Percentiles rank a stretch among this genome's conserved stretches.
phyloP scores from a whole-genome alignment of 139 green algal species.

The Trebouxia sp. region DNA sequence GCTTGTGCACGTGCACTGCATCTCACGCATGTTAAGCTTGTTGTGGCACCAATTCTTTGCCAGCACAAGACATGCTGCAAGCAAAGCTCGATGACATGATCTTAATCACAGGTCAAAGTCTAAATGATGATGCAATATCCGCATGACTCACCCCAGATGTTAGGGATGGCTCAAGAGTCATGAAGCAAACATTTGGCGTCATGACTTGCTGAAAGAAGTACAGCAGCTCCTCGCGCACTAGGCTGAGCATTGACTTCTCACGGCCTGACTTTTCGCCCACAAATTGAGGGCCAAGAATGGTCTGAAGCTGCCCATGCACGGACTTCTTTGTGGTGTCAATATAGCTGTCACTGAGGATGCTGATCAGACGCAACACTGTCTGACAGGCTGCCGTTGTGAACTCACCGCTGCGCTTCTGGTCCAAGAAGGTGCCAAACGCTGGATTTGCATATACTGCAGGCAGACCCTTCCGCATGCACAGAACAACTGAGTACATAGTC shows the following conservation, averaged over 20 bases:
- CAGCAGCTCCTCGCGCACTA: background rate
- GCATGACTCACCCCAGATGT: background rate
- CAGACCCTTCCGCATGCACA: background rate
- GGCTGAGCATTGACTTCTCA: constrained; percentile 10
- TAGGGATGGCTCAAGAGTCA: constrained; percentile 1
- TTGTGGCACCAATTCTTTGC: background rate
- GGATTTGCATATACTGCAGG: background rate
- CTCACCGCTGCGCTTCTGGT: background rate
- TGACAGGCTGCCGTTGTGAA: constrained; percentile 18
- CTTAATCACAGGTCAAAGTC: background rate
- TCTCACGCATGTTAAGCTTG: background rate
- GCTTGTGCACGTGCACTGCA: background rate
- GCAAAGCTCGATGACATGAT: background rate
- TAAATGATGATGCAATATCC: background rate
- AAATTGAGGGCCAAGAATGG: background rate
- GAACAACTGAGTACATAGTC: too few relatives aligned
- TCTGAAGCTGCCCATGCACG: background rate
- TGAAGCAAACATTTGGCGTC: constrained; percentile 3
- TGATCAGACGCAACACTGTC: constrained; percentile 15
- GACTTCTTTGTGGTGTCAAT: background rate
- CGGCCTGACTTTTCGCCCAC: background rate
- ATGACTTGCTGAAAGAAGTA: constrained; percentile 12
- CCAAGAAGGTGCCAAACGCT: constrained; percentile 11
- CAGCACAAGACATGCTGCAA: background rate
- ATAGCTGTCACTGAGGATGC: constrained; percentile 10